A percentile compares a stretch with the other conserved stretches of the same genome.
Conservation (phyloP, 1,139 yeast genomes). For the Pichia sp. region DNA sequence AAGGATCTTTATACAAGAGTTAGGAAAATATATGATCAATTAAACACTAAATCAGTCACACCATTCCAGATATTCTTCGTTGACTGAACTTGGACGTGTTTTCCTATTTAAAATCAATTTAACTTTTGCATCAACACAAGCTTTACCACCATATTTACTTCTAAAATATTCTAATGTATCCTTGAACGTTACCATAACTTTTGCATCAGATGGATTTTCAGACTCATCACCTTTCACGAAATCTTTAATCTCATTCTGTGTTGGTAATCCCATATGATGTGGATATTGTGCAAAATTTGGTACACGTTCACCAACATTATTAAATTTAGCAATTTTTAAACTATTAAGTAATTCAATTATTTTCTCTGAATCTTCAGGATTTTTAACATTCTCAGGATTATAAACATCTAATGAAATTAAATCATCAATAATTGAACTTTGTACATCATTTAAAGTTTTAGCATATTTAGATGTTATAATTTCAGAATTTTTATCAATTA, state of each 20-base stretch:
- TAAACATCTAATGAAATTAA: constrained; percentile 23
- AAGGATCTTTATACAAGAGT: neutral
- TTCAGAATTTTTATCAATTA: constrained; percentile 34
- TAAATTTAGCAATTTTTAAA: constrained; percentile 32
- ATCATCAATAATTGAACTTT: constrained; percentile 25
- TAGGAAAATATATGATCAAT: too few species aligned
- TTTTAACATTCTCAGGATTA: constrained; percentile 16
- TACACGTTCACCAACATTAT: constrained; percentile 29
- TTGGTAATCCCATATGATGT: constrained; percentile 68
- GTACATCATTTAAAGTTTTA: constrained; percentile 32
- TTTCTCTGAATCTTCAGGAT: constrained; percentile 15
- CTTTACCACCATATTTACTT: constrained; percentile 42
- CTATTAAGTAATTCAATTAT: constrained; percentile 17
- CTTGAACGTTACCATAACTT: constrained; percentile 57
- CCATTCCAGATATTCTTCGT: constrained; percentile 59
- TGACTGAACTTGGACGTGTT: constrained; percentile 52
- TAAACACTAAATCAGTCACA: constrained; percentile 19
- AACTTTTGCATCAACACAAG: constrained; percentile 58
- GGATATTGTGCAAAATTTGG: constrained; percentile 62
- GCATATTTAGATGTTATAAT: constrained; percentile 21
- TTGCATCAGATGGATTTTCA: constrained; percentile 36
- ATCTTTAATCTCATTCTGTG: constrained; percentile 47
- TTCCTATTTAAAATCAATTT: constrained; percentile 49
- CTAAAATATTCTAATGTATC: constrained; percentile 62
- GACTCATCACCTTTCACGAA: constrained; percentile 57